Evolutionary conservation across 306 rosid species (phyloP), one percentile per base, ranked within the genome.

Genomic region (Glycine soja): DNA sequence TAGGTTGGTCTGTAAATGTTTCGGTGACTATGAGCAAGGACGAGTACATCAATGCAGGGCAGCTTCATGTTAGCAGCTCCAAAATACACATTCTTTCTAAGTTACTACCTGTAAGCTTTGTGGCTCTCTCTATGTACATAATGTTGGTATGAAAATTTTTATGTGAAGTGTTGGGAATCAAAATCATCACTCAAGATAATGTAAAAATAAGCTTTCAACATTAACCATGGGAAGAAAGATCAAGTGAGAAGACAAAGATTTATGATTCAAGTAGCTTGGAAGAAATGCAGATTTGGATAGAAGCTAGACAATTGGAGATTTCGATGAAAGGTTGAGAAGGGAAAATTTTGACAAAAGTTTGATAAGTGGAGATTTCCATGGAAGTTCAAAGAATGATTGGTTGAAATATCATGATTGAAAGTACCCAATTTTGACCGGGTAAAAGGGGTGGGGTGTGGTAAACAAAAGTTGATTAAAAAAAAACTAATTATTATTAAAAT

Each of bases 1-100:
- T 18, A 95, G 99, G 99, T 84, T 93, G 54, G 83, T 75, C 96
- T 1, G 99, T 95, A 71, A 95, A 95, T 45, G 99, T 95, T 61
- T 93, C 98, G 0, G 89, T 90, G 83, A 84, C 96, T 61, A 76
- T 87, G 11, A 88, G 91, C 88, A 93, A 90, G 90, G 97, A 94
- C 45, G 91, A 91, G 84, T 91, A 82, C 78, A 56, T 91, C 78
- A 90, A 90, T 51, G 93, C 90, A 6, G 88, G 94, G 48, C 95
- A 87, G 82, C 51, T 76, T 43, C 82, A 85, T 18, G 63, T 46
- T 72, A 88, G 91, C 86, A 59, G 86, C 85, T 85, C 94, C 10
- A 61, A 76, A 14, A 80, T 70, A 59, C 86, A 81, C 51, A 63
- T 58, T 72, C 86, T 90, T 74, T 83, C 86, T 75, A 84, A 82